A percentile compares a stretch with the other conserved stretches of the same genome.
Evolutionary conservation across 805 yeast genomes (phyloP).

Genomic region (Candida ovalis): DNA sequence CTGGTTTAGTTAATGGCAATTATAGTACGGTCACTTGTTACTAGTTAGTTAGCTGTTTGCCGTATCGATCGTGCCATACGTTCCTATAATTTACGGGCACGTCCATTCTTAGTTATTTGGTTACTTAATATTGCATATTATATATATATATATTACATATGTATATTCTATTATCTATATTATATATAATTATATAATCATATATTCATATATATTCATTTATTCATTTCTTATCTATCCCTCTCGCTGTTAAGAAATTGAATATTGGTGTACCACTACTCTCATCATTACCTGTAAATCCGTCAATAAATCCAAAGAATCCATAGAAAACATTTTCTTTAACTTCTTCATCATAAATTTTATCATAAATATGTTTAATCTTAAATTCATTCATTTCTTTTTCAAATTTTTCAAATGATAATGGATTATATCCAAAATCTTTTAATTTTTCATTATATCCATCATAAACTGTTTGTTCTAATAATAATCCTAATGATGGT

Average conservation of each 20-base stretch:
- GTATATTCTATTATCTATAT: too few relatives aligned
- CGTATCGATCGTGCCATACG: too few relatives aligned
- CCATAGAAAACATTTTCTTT: slow-evolving; percentile 86
- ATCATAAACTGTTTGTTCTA: slow-evolving; percentile 91
- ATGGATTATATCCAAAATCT: slow-evolving; percentile 71
- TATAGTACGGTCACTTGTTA: too few relatives aligned
- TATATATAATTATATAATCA: too few relatives aligned
- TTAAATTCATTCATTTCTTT: slow-evolving; percentile 81
- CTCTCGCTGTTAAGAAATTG: slow-evolving; percentile 53
- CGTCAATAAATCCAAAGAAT: slow-evolving; percentile 86
- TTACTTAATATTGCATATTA: too few relatives aligned
- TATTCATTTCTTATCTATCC: slow-evolving; percentile 28
- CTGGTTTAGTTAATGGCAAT: too few relatives aligned
- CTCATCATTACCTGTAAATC: slow-evolving; percentile 55
- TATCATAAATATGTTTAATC: slow-evolving; percentile 83
- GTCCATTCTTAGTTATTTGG: too few relatives aligned
- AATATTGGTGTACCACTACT: slow-evolving; percentile 52
- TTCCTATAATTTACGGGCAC: too few relatives aligned
- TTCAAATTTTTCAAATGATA: slow-evolving; percentile 64
- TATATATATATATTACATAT: too few relatives aligned
- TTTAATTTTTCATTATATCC: slow-evolving; percentile 70
- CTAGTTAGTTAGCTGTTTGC: too few relatives aligned
- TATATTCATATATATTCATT: not conserved
- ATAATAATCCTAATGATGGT: slow-evolving; percentile 86
- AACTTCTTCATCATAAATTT: slow-evolving; percentile 86